Evolutionary conservation across 106 monocot genomes (phyloP).

Genomic region (Dioscorea alata): DNA sequence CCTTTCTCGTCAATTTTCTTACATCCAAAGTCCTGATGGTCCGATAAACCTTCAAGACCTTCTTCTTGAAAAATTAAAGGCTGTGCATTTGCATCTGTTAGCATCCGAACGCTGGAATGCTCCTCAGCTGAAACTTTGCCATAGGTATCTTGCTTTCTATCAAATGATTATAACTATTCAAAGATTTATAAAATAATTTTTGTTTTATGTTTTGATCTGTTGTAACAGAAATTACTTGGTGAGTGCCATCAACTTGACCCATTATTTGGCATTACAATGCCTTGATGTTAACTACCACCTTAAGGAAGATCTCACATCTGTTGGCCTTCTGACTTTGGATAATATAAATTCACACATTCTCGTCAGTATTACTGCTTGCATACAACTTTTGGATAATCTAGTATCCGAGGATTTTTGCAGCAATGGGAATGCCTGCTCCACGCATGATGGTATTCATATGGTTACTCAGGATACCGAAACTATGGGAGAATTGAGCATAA

Average conservation of each 20-base stretch:
- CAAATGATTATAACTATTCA: not conserved
- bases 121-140: constrained; percentile 3
- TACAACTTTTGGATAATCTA: constrained; percentile 22
- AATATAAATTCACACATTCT: constrained; percentile 18
- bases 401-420: not conserved
- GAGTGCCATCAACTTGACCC: constrained; percentile 47
- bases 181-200: not conserved
- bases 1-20: not conserved
- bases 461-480: constrained; percentile 3
- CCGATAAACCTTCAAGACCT: not conserved
- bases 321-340: constrained; percentile 28
- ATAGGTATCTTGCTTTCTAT: constrained; percentile 5
- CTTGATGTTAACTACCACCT: constrained; percentile 29
- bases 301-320: constrained; percentile 26
- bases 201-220: not conserved
- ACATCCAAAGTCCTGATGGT: not conserved
- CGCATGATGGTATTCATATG: not conserved
- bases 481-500: constrained; percentile 9
- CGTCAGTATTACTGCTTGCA: constrained; percentile 22
- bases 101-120: constrained; percentile 24
- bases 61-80: constrained; percentile 8
- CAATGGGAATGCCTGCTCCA: not conserved
- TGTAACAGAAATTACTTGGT: constrained; percentile 23
- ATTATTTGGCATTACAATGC: constrained; percentile 38
- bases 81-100: constrained; percentile 10